Percentiles rank a stretch among this genome's conserved stretches.
phyloP scores from a whole-genome alignment of 1,284 basidiomycete genomes.

The Pseudozyma tsukubaensis region DNA sequence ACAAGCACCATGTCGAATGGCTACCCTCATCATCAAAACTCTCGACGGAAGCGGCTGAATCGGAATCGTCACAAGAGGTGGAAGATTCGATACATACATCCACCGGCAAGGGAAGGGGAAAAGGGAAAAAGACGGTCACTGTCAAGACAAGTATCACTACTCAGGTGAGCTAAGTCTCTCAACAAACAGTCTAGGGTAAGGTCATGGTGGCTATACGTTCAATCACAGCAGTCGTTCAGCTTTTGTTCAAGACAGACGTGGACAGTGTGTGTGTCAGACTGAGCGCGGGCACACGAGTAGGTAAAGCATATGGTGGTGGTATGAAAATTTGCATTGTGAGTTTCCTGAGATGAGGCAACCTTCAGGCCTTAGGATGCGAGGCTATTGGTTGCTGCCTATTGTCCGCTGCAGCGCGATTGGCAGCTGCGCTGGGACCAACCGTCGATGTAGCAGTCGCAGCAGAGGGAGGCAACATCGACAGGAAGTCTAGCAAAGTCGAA shows the following conservation, averaged over 20 bases:
- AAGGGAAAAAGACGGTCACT: slow-evolving; percentile 3
- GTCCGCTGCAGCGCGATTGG: too few relatives aligned
- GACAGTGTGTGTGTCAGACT: too few relatives aligned
- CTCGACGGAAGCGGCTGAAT: not conserved
- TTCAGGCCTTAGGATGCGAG: too few relatives aligned
- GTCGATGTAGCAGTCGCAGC: slow-evolving; percentile 8
- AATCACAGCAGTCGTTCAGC: too few relatives aligned
- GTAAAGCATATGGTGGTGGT: too few relatives aligned
- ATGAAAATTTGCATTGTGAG: not conserved
- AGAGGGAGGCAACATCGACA: slow-evolving; percentile 28
- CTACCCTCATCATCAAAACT: slow-evolving; percentile 11
- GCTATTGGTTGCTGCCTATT: too few relatives aligned
- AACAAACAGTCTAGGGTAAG: not conserved
- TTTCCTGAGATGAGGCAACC: not conserved
- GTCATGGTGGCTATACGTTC: too few relatives aligned
- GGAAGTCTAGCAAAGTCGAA: slow-evolving; percentile 26
- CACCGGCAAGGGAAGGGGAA: not conserved
- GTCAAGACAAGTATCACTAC: slow-evolving; percentile 12
- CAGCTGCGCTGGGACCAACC: too few relatives aligned
- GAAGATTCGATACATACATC: too few relatives aligned
- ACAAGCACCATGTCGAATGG: slow-evolving; percentile 43
- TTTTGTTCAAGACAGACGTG: too few relatives aligned
- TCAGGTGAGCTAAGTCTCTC: not conserved
- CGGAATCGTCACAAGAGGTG: too few relatives aligned
- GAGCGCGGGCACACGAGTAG: too few relatives aligned